Conservation (phyloP, 805 yeast genomes). For the Schizosaccharomyces lindneri region DNA sequence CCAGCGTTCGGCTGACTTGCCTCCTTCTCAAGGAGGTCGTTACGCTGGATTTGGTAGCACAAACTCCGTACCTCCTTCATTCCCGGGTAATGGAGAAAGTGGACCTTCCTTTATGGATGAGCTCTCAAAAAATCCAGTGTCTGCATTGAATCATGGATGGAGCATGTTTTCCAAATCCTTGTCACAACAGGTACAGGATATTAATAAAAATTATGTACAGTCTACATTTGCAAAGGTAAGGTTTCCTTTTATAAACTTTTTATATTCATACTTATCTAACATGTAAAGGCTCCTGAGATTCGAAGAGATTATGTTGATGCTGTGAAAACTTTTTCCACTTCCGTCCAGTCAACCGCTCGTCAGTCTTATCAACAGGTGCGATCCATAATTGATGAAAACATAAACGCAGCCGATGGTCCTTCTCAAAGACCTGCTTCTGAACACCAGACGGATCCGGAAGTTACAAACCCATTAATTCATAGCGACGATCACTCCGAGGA, state of each 20-base stretch:
- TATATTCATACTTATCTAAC: neutral
- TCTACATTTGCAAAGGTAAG: constrained; percentile 62
- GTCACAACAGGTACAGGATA: constrained; percentile 59
- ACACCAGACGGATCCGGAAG: no score
- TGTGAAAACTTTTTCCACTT: neutral
- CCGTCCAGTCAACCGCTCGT: neutral
- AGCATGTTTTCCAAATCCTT: constrained; percentile 72
- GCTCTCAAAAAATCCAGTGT: constrained; percentile 51
- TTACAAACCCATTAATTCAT: no score
- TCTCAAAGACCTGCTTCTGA: no score
- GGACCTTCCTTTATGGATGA: constrained; percentile 9
- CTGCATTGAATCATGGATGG: constrained; percentile 86
- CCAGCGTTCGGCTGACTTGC: constrained; percentile 46
- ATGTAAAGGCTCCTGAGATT: neutral
- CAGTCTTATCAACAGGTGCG: neutral
- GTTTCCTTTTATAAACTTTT: neutral
- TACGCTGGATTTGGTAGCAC: constrained; percentile 70
- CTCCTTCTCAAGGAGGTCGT: constrained; percentile 86
- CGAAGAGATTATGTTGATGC: neutral
- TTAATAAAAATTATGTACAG: constrained; percentile 66
- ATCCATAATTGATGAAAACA: neutral
- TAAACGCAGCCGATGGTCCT: neutral
- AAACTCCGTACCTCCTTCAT: constrained; percentile 4
- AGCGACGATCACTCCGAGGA: no score
- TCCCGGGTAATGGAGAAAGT: constrained; percentile 3